Evolutionary conservation across 768 basidiomycete species (phyloP).

Genomic region (Vararia minispora): DNA sequence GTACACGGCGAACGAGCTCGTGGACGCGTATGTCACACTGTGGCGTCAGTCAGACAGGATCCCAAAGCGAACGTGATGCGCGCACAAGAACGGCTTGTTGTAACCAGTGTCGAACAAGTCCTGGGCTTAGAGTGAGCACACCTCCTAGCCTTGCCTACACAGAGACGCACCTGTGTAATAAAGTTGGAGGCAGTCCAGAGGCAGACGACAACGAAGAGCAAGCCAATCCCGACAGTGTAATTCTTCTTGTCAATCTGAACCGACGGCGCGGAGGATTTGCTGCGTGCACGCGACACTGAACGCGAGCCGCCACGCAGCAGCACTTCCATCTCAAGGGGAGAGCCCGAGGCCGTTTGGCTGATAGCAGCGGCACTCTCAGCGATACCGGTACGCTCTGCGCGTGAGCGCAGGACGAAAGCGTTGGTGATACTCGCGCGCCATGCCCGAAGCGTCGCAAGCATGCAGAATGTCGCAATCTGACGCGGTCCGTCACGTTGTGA

Average conservation of each 20-base stretch:
- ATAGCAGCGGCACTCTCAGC: too few species aligned
- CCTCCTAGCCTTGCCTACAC: not conserved
- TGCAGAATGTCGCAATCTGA: too few species aligned
- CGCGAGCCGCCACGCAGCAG: too few species aligned
- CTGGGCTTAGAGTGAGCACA: conserved; percentile 15
- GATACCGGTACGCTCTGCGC: too few species aligned
- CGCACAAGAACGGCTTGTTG: conserved; percentile 84
- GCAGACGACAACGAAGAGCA: conserved; percentile 66
- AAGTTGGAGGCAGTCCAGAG: conserved; percentile 89
- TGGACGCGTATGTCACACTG: conserved; percentile 86
- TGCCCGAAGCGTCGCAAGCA: too few species aligned
- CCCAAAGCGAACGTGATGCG: conserved; percentile 16
- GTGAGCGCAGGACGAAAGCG: too few species aligned
- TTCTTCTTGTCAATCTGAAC: conserved; percentile 22
- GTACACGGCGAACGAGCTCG: conserved; percentile 79
- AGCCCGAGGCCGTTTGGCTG: not conserved
- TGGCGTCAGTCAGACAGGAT: conserved; percentile 2
- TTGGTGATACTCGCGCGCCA: too few species aligned
- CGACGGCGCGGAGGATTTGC: not conserved
- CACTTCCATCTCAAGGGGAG: conserved; percentile 11
- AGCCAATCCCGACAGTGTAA: conserved; percentile 50
- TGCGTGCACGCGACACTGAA: not conserved
- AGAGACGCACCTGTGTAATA: conserved; percentile 55
- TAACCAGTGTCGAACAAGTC: conserved; percentile 54
- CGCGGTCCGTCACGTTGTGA: too few species aligned